phyloP scores from a whole-genome alignment of 2,329 filamentous ascomycete species.

The Ceratocystis lukuohia region DNA sequence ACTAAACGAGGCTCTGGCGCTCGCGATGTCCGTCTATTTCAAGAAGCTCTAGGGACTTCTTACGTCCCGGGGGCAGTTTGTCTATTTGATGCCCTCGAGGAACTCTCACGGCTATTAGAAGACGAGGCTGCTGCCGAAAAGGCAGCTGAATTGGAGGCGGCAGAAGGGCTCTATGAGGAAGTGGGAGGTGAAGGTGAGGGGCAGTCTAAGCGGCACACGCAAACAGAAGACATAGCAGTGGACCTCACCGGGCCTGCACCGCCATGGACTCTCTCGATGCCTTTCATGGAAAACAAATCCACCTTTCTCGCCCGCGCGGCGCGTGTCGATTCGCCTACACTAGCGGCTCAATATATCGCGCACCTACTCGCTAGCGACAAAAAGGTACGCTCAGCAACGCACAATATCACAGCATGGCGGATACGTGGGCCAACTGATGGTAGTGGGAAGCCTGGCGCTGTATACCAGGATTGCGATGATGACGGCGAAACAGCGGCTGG shows the following conservation, averaged over 20 bases:
- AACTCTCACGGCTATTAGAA: conserved; percentile 39
- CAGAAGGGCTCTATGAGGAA: conserved; percentile 20
- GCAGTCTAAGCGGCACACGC: background rate
- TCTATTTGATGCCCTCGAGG: conserved; percentile 82
- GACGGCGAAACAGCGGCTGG: conserved; percentile 93
- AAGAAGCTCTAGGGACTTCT: conserved; percentile 50
- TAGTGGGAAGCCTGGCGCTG: conserved; percentile 31
- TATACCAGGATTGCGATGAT: conserved; percentile 78
- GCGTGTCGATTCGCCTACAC: conserved; percentile 50
- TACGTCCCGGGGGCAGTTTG: conserved; percentile 68
- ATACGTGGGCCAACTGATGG: conserved; percentile 48
- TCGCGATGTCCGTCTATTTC: conserved; percentile 54
- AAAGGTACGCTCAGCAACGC: conserved; percentile 72
- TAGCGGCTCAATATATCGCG: conserved; percentile 58
- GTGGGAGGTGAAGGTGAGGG: conserved; percentile 5
- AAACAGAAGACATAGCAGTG: conserved; percentile 18
- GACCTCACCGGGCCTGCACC: conserved; percentile 28
- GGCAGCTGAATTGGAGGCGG: conserved; percentile 22
- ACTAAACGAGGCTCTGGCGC: conserved; percentile 59
- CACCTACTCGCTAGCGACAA: conserved; percentile 73
- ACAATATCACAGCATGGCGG: conserved; percentile 93
- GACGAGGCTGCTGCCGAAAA: conserved; percentile 23
- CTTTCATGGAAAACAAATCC: conserved; percentile 69
- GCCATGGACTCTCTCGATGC: conserved; percentile 61
- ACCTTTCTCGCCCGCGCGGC: conserved; percentile 73